Evolutionary conservation across 768 basidiomycete genomes (phyloP), one percentile per base, ranked within the genome.

Genomic region (Leccinum disarticulatum): DNA sequence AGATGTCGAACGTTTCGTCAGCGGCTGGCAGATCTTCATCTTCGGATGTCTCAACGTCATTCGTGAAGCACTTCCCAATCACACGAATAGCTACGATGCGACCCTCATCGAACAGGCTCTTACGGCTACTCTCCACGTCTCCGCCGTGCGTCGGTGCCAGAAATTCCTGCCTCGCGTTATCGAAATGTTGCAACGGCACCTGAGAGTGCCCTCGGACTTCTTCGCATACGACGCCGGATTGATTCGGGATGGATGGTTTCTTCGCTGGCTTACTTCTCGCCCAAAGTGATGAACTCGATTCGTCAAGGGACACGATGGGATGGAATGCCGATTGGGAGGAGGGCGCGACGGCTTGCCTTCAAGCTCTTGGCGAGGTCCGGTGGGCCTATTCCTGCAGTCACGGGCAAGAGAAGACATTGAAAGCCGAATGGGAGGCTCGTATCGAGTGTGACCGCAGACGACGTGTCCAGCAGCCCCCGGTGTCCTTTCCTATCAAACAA

Each of bases 21-120:
- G 89, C 67, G 87, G 88, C 35, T 96, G 94, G 93, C 89, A 91
- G 82, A 88, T 93, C 56, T 94, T 91, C 74, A 87, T 95, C 62
- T 96, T 96, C 64, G 92, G 95, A 73, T 93, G 90, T 71, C 82
- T 94, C 70, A 95, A 95, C 72, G 83, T 93, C 64, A 89, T 96
- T 64, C 87, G 91, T 30, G 93, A 94, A 69, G 83, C 87, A 3
- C 83, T 97, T 30, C 50, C 50, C 35, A 27, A 19, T n/a, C 48
- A 43, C 4, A 87, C 89, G 68, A 84, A 87, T 59, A 48, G 51
- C 4, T 41, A 41, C 33, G 73, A 81, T 66, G 66, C 76, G 66
- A 67, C 71, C 72, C 82, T 74, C 57, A 83, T 77, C 35, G 75
- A 73, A 72, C 78, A 81, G 72, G 60, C 82, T 70, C 63, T 76